Percentiles rank a stretch among this genome's conserved stretches.
Evolutionary conservation across 805 yeast genomes (phyloP).

Genomic region (Hanseniaspora mollemarum): DNA sequence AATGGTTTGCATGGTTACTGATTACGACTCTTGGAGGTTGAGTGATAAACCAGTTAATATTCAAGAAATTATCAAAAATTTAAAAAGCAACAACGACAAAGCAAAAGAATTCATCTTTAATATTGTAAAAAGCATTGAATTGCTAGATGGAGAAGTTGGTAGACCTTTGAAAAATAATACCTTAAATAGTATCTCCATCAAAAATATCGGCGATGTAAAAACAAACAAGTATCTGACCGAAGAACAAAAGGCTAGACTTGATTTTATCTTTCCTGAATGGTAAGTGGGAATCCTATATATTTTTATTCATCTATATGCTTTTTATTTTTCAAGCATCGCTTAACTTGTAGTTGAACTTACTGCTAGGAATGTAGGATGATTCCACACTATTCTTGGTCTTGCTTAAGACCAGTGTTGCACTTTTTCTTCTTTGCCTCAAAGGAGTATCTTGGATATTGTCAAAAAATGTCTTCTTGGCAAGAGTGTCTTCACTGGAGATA

Average conservation of each 20-base stretch:
- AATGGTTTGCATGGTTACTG: constrained; percentile 98
- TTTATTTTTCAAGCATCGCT: constrained; percentile 16
- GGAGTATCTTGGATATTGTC: constrained; percentile 12
- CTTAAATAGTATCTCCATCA: constrained; percentile 72
- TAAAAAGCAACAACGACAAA: constrained; percentile 74
- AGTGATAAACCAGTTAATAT: constrained; percentile 94
- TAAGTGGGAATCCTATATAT: constrained; percentile 30
- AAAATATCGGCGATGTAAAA: constrained; percentile 19
- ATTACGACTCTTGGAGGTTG: constrained; percentile 97
- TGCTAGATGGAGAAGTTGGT: constrained; percentile 40
- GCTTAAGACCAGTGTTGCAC: background rate
- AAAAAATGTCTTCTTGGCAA: constrained; percentile 3
- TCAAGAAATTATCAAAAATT: constrained; percentile 88
- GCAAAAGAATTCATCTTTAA: constrained; percentile 68
- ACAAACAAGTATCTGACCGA: constrained; percentile 49
- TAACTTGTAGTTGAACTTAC: constrained; percentile 27
- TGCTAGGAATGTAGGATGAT: constrained; percentile 29
- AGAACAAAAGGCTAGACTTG: constrained; percentile 67
- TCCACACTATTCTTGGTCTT: constrained; percentile 2
- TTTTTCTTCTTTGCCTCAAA: background rate
- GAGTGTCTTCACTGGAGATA: background rate
- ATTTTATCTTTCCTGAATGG: constrained; percentile 81
- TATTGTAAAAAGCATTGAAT: constrained; percentile 56
- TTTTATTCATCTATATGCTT: background rate
- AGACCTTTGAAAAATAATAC: constrained; percentile 60